These are phyloP conservation scores for Patellifolia procumbens DNA, from an alignment of 179 eudicot species.

Conservation along the genomic window DNA sequence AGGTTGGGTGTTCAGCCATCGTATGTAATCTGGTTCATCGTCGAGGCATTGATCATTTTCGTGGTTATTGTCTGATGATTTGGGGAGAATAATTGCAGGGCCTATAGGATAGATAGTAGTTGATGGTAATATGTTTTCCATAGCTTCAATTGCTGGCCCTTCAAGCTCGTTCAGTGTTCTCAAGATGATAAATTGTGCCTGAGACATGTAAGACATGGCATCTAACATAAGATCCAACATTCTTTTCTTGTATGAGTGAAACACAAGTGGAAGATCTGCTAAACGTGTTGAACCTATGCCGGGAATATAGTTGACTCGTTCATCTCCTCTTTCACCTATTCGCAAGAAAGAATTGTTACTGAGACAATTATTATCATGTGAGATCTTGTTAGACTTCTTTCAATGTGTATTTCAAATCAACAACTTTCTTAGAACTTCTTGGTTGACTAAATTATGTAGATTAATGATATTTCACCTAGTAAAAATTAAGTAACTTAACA, in stretches of 20 bases:
- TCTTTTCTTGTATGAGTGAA: slow-evolving; percentile 27
- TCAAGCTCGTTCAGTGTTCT: slow-evolving; percentile 28
- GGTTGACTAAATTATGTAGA: too few species aligned
- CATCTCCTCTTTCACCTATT: slow-evolving; percentile 25
- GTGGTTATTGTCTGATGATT: neutral
- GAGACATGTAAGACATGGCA: slow-evolving; percentile 9
- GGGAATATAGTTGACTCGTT: slow-evolving; percentile 26
- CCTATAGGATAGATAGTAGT: slow-evolving; percentile 21
- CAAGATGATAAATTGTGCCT: slow-evolving; percentile 24
- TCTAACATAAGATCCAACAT: slow-evolving; percentile 11
- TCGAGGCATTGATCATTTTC: neutral
- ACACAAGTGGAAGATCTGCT: slow-evolving; percentile 16
- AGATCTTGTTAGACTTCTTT: too few species aligned
- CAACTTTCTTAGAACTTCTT: too few species aligned
- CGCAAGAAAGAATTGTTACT: neutral
- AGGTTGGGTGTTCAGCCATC: slow-evolving; percentile 23
- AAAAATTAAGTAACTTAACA: too few species aligned
- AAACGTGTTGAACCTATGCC: slow-evolving; percentile 24
- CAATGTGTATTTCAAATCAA: too few species aligned
- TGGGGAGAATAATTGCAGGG: slow-evolving; percentile 21
- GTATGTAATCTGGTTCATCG: slow-evolving; percentile 17
- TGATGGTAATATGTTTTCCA: slow-evolving; percentile 10
- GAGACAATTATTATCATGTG: neutral
- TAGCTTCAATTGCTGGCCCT: slow-evolving; percentile 5
- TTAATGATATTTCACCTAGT: too few species aligned